A percentile compares a stretch with the other conserved stretches of the same genome.
These are phyloP conservation scores for Aspergillus kassunensis DNA, from an alignment of 495 filamentous ascomycete genomes.

Conservation along the genomic window DNA sequence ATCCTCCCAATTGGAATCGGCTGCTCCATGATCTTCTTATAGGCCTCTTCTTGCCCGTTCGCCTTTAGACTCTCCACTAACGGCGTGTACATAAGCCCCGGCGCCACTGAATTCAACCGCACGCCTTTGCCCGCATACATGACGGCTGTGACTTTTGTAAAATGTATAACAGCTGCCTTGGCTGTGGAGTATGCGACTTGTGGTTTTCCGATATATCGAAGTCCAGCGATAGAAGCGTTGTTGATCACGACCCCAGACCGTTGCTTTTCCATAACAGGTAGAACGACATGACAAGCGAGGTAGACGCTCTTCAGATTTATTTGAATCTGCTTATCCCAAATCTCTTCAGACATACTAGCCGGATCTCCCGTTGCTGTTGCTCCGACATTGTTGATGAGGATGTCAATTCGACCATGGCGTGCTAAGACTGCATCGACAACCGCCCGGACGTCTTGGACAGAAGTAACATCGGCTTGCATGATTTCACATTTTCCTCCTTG, in stretches of 20 bases:
- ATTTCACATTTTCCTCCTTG: slow-evolving; percentile 26
- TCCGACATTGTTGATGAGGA: slow-evolving; percentile 52
- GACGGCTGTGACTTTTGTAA: slow-evolving; percentile 45
- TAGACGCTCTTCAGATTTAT: slow-evolving; percentile 51
- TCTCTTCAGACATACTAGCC: slow-evolving; percentile 39
- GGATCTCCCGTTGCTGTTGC: slow-evolving; percentile 40
- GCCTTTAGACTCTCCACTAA: slow-evolving; percentile 16
- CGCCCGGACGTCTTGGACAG: slow-evolving; percentile 25
- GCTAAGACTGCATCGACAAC: slow-evolving; percentile 35
- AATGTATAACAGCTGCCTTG: slow-evolving; percentile 42
- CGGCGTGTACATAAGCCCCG: slow-evolving; percentile 45
- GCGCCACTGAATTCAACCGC: slow-evolving; percentile 46
- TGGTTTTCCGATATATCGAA: slow-evolving; percentile 48
- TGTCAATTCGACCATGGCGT: slow-evolving; percentile 46
- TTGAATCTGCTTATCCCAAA: slow-evolving; percentile 44
- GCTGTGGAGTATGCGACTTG: slow-evolving; percentile 47
- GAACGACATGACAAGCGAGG: slow-evolving; percentile 37
- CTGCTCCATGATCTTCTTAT: slow-evolving; percentile 32
- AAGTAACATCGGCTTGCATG: slow-evolving; percentile 39
- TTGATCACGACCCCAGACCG: slow-evolving; percentile 41
- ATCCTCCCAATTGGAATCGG: slow-evolving; percentile 41
- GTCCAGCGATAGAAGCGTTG: slow-evolving; percentile 38
- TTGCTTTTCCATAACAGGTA: slow-evolving; percentile 47
- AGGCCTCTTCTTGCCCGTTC: slow-evolving; percentile 10
- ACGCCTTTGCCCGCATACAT: slow-evolving; percentile 44